Conservation (phyloP, 2,329 filamentous ascomycete species). For the Calonectria multiphialidica region DNA sequence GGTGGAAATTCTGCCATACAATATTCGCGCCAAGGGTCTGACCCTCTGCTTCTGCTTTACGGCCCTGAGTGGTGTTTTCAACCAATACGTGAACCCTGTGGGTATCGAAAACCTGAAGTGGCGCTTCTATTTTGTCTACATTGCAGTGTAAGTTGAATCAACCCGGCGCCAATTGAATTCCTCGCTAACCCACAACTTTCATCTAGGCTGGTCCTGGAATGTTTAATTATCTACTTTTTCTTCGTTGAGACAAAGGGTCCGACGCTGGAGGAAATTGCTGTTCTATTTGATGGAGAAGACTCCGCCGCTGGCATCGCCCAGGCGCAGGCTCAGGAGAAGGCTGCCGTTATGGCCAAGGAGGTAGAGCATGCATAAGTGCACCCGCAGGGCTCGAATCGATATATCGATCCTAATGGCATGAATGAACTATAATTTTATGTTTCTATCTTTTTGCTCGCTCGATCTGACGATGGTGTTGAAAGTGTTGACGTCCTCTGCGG, state of each 20-base stretch:
- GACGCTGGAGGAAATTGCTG: constrained; percentile 40
- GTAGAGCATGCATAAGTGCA: constrained; percentile 31
- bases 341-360: constrained; percentile 14
- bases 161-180: accelerated
- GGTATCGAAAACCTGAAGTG: constrained; percentile 37
- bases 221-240: constrained; percentile 41
- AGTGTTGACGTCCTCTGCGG: not conserved
- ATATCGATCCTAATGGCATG: not conserved
- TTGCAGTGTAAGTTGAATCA: constrained; percentile 35
- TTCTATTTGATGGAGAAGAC: constrained; percentile 37
- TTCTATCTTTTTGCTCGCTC: not conserved
- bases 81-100: constrained; percentile 41
- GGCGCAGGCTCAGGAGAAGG: constrained; percentile 35
- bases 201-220: constrained; percentile 35
- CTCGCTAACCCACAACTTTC: accelerated
- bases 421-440: not conserved
- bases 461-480: not conserved
- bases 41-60: constrained; percentile 42
- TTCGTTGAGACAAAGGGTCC: constrained; percentile 40
- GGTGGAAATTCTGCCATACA: constrained; percentile 39
- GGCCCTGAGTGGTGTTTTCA: constrained; percentile 38
- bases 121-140: constrained; percentile 42
- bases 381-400: not conserved
- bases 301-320: constrained; percentile 38
- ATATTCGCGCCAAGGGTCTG: constrained; percentile 40